Percentiles rank a stretch among this genome's conserved stretches.
These are phyloP conservation scores for Macrolepiota fuliginosa DNA, from an alignment of 768 basidiomycete genomes.

Conservation along the genomic window DNA sequence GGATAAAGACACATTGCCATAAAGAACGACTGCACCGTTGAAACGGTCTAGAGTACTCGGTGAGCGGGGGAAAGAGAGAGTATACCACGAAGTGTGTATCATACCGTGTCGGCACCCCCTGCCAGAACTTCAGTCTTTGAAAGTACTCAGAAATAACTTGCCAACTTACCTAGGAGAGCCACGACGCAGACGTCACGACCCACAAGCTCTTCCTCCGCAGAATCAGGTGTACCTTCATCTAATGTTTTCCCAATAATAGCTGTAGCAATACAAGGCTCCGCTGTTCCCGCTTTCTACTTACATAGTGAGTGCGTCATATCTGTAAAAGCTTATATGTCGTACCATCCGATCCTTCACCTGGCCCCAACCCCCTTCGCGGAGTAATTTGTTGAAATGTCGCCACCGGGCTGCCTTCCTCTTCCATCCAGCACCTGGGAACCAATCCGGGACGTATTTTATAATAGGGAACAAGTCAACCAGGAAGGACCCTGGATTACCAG, in stretches of 20 bases:
- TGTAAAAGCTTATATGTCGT: not conserved
- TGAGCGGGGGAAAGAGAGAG: not conserved
- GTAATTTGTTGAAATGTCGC: not conserved
- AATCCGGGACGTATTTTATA: constrained; percentile 29
- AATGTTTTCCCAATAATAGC: not conserved
- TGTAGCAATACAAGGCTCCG: no score
- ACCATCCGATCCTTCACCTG: constrained; percentile 2
- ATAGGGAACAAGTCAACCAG: no score
- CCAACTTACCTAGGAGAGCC: constrained; percentile 37
- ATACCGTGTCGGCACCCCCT: constrained; percentile 43
- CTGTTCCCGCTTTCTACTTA: not conserved
- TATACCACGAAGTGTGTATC: constrained; percentile 5
- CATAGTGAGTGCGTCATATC: not conserved
- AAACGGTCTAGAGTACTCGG: no score
- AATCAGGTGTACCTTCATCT: not conserved
- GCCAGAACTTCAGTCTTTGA: not conserved
- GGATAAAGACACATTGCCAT: no score
- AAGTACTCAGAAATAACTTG: constrained; percentile 13
- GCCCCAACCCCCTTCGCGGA: not conserved
- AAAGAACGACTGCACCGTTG: no score
- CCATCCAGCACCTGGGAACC: constrained; percentile 37
- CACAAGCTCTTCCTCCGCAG: constrained; percentile 19
- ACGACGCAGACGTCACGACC: constrained; percentile 33
- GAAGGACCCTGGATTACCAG: no score
- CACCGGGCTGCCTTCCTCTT: constrained; percentile 16